Evolutionary conservation across 106 monocot species (phyloP).

Genomic region (Phalaenopsis equestris): DNA sequence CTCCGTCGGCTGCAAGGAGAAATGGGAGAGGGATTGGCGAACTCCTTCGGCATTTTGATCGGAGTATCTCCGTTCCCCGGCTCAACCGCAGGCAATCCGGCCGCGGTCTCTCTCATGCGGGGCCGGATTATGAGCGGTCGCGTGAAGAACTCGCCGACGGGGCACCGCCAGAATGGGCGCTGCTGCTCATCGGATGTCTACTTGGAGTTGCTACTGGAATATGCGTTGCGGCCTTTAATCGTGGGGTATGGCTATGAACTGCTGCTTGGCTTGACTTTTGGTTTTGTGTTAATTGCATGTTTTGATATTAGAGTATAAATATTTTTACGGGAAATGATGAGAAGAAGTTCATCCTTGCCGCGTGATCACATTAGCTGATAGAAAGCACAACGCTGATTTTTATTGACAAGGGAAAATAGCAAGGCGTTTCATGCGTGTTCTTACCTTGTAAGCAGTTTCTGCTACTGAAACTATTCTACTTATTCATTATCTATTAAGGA

Average conservation of each 20-base stretch:
- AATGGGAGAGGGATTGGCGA: constrained; percentile 53
- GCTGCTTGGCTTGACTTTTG: neutral
- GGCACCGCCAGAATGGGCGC: constrained; percentile 98
- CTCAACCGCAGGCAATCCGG: constrained; percentile 22
- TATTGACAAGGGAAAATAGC: neutral
- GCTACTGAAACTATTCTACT: neutral
- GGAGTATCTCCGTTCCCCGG: constrained; percentile 40
- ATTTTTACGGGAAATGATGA: neutral
- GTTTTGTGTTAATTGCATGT: neutral
- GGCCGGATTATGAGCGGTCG: constrained; percentile 5
- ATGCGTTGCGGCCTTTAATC: constrained; percentile 97
- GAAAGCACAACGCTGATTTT: too few species aligned
- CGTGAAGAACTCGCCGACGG: constrained; percentile 76
- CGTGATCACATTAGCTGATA: neutral
- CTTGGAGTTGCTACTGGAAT: constrained; percentile 94
- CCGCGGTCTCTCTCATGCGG: constrained; percentile 6
- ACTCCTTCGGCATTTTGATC: constrained; percentile 46
- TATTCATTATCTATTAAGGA: neutral
- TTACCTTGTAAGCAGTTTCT: neutral
- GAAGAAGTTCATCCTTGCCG: neutral
- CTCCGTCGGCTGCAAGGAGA: constrained; percentile 14
- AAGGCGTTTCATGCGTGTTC: neutral
- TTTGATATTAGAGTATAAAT: neutral
- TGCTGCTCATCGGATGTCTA: constrained; percentile 92
- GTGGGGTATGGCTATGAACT: constrained; percentile 41